phyloP scores from a whole-genome alignment of 176 grass and related monocot species.

The Elymus sibiricus region DNA sequence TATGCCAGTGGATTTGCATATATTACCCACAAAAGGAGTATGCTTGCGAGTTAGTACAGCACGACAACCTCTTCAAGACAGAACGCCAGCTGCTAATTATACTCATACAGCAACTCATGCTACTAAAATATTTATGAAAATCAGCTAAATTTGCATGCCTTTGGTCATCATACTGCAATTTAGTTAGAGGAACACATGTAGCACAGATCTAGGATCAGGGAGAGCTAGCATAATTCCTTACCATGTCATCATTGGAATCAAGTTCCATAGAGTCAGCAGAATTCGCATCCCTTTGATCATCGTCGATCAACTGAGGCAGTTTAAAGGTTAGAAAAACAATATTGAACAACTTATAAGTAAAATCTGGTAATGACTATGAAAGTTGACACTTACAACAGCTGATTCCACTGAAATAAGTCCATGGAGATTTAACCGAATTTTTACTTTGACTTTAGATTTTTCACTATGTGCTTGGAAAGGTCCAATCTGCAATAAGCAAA shows the following conservation, averaged over 20 bases:
- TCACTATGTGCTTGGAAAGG: conserved; percentile 66
- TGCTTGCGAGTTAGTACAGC: conserved; percentile 16
- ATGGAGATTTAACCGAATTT: conserved; percentile 87
- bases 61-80: conserved; percentile 12
- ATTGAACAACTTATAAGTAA: conserved; percentile 1
- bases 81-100: neutral
- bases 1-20: neutral
- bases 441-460: conserved; percentile 84
- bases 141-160: neutral
- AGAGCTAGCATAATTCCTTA: conserved; percentile 26
- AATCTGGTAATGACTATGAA: conserved; percentile 15
- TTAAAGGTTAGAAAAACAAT: conserved; percentile 32
- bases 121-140: neutral
- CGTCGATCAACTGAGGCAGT: conserved; percentile 55
- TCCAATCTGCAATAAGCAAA: conserved; percentile 67
- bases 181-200: conserved; percentile 17
- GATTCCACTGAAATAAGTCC: conserved; percentile 85
- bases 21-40: neutral
- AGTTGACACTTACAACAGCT: conserved; percentile 60
- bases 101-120: neutral
- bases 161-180: neutral
- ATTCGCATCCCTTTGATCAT: conserved; percentile 47
- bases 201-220: neutral
- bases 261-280: conserved; percentile 50
- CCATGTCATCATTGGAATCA: conserved; percentile 35